Conservation (phyloP, 116 monocot species). For the Dioscorea cayenensis region DNA sequence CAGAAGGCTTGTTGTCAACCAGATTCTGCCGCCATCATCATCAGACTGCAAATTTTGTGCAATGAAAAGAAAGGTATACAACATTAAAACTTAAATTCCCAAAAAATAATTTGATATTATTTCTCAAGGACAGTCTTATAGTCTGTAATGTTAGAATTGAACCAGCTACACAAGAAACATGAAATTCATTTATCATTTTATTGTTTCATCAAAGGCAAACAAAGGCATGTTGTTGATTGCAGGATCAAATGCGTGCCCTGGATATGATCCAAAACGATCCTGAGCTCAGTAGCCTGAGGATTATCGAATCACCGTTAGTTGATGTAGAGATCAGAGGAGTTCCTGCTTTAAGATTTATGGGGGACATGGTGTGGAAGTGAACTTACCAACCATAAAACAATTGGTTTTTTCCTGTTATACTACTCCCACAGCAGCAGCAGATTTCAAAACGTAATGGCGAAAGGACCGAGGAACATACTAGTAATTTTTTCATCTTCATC, state of each 20-base stretch:
- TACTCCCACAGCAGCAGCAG: not conserved
- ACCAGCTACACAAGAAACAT: too few species aligned
- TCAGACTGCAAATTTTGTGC: conserved; percentile 96
- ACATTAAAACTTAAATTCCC: not conserved
- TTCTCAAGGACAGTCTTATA: too few species aligned
- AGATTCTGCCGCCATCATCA: conserved; percentile 79
- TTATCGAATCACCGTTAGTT: conserved; percentile 77
- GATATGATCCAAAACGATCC: conserved; percentile 76
- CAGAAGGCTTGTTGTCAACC: conserved; percentile 82
- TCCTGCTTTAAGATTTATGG: conserved; percentile 95
- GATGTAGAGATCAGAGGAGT: conserved; percentile 98
- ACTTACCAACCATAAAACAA: not conserved
- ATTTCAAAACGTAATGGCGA: too few species aligned
- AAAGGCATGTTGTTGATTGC: conserved; percentile 1
- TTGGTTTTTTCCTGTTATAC: not conserved
- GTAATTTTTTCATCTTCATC: too few species aligned
- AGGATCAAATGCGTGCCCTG: conserved; percentile 92
- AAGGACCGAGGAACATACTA: too few species aligned
- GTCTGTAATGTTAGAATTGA: too few species aligned
- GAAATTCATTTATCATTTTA: too few species aligned
- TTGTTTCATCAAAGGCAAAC: too few species aligned
- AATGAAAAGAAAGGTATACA: conserved; percentile 77
- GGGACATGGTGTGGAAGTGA: conserved; percentile 92
- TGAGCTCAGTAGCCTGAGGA: conserved; percentile 57
- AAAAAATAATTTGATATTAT: too few species aligned